phyloP scores from a whole-genome alignment of 2,329 filamentous ascomycete genomes.

The Monosporascus sp. region DNA sequence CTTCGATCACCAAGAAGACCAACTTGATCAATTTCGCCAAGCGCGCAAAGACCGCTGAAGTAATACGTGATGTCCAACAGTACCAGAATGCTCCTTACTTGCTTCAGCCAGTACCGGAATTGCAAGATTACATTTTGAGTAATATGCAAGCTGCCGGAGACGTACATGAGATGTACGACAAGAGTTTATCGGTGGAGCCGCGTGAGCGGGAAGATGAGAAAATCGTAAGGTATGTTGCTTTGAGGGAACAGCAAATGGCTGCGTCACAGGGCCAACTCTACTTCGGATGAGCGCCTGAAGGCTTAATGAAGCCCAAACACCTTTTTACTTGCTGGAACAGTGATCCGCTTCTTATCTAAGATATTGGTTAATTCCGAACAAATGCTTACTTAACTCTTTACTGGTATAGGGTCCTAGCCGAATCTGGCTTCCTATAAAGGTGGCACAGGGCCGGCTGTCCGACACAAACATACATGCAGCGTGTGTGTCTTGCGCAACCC shows the following conservation, averaged over 20 bases:
- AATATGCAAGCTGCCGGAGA: slow-evolving; percentile 95
- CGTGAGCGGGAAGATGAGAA: slow-evolving; percentile 97
- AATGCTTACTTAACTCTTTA: slow-evolving; percentile 20
- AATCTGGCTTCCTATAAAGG: slow-evolving; percentile 55
- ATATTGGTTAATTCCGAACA: slow-evolving; percentile 1
- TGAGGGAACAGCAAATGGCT: slow-evolving; percentile 21
- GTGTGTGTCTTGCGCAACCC: slow-evolving; percentile 1
- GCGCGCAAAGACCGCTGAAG: slow-evolving; percentile 94
- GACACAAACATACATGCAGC: slow-evolving; percentile 3
- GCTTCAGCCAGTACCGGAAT: slow-evolving; percentile 79
- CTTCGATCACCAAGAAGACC: slow-evolving; percentile 92
- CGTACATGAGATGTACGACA: slow-evolving; percentile 99
- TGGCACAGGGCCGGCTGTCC: slow-evolving; percentile 2
- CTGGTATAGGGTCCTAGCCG: slow-evolving; percentile 49
- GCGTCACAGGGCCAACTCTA: slow-evolving; percentile 15
- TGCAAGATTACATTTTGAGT: slow-evolving; percentile 93
- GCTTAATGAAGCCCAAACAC: background rate
- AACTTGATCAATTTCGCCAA: slow-evolving; percentile 98
- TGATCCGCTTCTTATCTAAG: slow-evolving; percentile 6
- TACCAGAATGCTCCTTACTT: slow-evolving; percentile 98
- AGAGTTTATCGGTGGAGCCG: slow-evolving; percentile 88
- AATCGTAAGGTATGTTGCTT: slow-evolving; percentile 81
- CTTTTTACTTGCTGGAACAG: slow-evolving; percentile 6
- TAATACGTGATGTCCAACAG: slow-evolving; percentile 97
- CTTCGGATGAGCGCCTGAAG: slow-evolving; percentile 12